These are phyloP conservation scores for Umbelopsis ramanniana DNA, from an alignment of 192 early-diverging fungal species.

Conservation along the genomic window DNA sequence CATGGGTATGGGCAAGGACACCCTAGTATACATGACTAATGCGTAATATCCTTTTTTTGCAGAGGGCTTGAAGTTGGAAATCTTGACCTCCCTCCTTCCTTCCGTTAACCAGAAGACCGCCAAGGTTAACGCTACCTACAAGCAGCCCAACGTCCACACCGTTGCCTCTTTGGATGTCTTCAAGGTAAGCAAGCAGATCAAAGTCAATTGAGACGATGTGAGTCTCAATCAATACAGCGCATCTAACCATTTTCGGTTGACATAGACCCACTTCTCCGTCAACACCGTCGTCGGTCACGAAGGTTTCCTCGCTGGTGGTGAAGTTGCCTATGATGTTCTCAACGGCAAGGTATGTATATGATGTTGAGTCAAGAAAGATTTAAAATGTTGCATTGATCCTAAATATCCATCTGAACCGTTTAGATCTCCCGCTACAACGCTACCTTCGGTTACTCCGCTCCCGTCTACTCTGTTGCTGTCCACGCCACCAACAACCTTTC, in stretches of 20 bases:
- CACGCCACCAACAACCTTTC: conserved; percentile 90
- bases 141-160: conserved; percentile 93
- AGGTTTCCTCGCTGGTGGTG: conserved; percentile 90
- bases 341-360: conserved; percentile 62
- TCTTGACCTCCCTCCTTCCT: conserved; percentile 83
- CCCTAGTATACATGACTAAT: neutral
- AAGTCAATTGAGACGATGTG: neutral
- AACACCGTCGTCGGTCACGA: conserved; percentile 90
- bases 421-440: conserved; percentile 82
- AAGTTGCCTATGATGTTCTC: conserved; percentile 92
- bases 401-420: neutral
- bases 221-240: no score
- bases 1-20: no score
- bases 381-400: neutral
- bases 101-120: conserved; percentile 79
- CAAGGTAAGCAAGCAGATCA: conserved; percentile 55
- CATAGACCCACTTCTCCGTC: conserved; percentile 79
- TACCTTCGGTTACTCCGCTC: conserved; percentile 83
- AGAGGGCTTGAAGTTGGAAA: conserved; percentile 95
- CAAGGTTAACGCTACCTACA: conserved; percentile 89
- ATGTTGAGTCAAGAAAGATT: neutral
- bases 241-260: neutral
- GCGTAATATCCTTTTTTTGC: neutral
- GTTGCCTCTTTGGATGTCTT: conserved; percentile 90
- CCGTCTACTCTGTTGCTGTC: conserved; percentile 88